A percentile compares a stretch with the other conserved stretches of the same genome.
Evolutionary conservation across 1,284 basidiomycete genomes (phyloP).

Genomic region (Malassezia dermatis): DNA sequence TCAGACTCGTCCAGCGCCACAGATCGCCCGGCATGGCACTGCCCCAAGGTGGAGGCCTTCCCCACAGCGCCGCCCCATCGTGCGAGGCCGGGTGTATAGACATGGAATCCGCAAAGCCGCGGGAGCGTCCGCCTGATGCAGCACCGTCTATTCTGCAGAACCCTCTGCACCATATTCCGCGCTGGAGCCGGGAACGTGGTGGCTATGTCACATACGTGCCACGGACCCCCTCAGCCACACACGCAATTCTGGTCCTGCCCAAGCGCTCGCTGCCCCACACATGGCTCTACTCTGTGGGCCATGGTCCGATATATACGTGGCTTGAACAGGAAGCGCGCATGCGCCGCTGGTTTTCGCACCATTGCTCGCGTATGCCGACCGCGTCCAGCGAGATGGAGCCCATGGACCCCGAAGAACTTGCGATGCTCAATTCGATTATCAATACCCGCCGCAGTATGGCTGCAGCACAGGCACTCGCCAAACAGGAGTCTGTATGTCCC

Average conservation of each 20-base stretch:
- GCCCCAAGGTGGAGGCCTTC: background rate
- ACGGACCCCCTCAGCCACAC: background rate
- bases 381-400: constrained; percentile 13
- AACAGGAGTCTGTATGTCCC: background rate
- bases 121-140: background rate
- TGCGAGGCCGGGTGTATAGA: background rate
- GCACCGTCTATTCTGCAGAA: background rate
- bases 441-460: constrained; percentile 45
- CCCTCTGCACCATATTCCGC: background rate
- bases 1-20: background rate
- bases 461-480: constrained; percentile 33
- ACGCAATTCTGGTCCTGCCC: background rate
- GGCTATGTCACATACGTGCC: background rate
- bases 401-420: constrained; percentile 43
- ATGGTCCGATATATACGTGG: background rate
- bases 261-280: background rate
- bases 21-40: background rate
- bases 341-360: background rate
- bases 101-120: background rate
- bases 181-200: background rate
- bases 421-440: constrained; percentile 46
- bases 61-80: background rate
- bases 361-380: background rate
- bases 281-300: background rate
- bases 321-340: background rate